Base-by-base conservation (phyloP, 805 yeast genomes). In the Zygoascus ofunaensis region DNA sequence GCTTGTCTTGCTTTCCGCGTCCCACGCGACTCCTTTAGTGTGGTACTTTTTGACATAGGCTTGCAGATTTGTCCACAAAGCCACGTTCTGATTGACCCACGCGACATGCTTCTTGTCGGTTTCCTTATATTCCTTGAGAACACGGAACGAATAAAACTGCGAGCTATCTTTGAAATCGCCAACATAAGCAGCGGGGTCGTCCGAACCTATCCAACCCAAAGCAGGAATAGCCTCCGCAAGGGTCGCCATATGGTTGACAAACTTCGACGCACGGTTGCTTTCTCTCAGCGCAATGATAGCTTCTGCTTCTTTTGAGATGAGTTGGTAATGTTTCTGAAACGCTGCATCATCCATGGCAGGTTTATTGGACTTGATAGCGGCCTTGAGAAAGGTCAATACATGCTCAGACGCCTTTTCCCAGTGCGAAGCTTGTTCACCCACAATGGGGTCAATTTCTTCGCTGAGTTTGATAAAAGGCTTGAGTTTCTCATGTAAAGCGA, bases 71-170 rank as follows among this genome's bases (percentile, higher is more conserved):
- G 80, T 87, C 59, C 87, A 79, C 19, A 86, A 65, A 21, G 68
- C 62, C 55, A 77, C 64, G 58, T 78, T 85, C 14, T 63, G 57
- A 49, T 79, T 77, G 34, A 82, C 95, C 97, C 97, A 92, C 46
- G 81, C 82, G 21, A 74, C 80, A 40, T 85, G 85, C 44, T 67
- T 68, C 34, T 75, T 70, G 54, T 83, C 87, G 40, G 74, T 66
- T 17, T 81, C 94, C 63, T 76, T 87, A 67, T 67, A 79, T 49
- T 87, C 95, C 64, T 89, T 89, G 61, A 89, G 65, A 36, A 90
- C 81, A 55, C 95, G 77, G 66, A 92, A 89, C 8, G 94, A 76
- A 87, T 97, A 92, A 66, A 92, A 92, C 61, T 82, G 90, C 30
- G 95, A 84, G 18, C 94, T 78, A 58, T 92, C 98, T 59, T 82